Evolutionary conservation across 1,284 basidiomycete species (phyloP).

Genomic region (Melampsora larici-populina): DNA sequence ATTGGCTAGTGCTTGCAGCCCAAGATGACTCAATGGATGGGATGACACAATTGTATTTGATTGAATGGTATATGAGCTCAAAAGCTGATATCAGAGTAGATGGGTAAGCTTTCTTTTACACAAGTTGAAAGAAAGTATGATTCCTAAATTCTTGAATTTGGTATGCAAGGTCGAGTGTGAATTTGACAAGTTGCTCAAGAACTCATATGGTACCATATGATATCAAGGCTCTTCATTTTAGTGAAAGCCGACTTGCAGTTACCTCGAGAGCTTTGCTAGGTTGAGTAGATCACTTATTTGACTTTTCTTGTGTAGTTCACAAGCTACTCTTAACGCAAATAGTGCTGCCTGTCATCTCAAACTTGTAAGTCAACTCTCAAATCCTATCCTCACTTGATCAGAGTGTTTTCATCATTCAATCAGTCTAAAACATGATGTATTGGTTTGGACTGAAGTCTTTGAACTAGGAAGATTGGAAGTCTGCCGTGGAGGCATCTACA

Average conservation of each 20-base stretch:
- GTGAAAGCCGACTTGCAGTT: slow-evolving; percentile 34
- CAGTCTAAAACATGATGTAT: slow-evolving; percentile 63
- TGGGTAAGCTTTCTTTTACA: slow-evolving; percentile 13
- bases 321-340: slow-evolving; percentile 71
- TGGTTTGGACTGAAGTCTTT: neutral
- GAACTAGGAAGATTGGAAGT: slow-evolving; percentile 55
- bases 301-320: slow-evolving; percentile 50
- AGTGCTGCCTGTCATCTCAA: slow-evolving; percentile 75
- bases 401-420: slow-evolving; percentile 5
- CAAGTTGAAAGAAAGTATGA: neutral
- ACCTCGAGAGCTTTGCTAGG: slow-evolving; percentile 41
- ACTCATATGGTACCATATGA: slow-evolving; percentile 29
- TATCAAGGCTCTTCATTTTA: no score
- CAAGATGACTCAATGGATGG: slow-evolving; percentile 4
- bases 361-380: slow-evolving; percentile 59
- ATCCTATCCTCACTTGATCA: neutral
- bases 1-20: slow-evolving; percentile 70
- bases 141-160: neutral
- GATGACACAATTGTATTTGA: slow-evolving; percentile 37
- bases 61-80: slow-evolving; percentile 43
- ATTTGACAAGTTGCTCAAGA: slow-evolving; percentile 33
- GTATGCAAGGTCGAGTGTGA: slow-evolving; percentile 27
- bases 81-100: slow-evolving; percentile 34
- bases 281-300: neutral
- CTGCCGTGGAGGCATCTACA: slow-evolving; percentile 71